Percentiles rank a stretch among this genome's conserved stretches.
Evolutionary conservation across 805 yeast species (phyloP).

Genomic region (Diddensiella transvaalensis): DNA sequence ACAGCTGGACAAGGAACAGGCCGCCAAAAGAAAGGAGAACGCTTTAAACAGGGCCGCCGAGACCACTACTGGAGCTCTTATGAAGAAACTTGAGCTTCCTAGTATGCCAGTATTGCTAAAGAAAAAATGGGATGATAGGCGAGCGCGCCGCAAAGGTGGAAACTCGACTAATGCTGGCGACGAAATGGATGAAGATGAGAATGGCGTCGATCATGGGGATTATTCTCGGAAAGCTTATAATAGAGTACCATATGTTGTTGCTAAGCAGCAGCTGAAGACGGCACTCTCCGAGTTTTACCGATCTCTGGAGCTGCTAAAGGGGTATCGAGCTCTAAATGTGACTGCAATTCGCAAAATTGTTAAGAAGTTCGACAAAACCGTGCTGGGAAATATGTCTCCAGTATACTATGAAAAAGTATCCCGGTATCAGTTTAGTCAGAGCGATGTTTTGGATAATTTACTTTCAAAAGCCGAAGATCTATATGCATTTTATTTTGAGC

Average conservation of each 20-base stretch:
- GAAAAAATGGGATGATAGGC: not conserved
- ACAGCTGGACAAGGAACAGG: constrained; percentile 4
- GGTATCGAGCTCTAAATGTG: constrained; percentile 71
- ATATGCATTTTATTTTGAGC: constrained; percentile 62
- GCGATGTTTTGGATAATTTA: constrained; percentile 65
- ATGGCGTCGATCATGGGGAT: constrained; percentile 45
- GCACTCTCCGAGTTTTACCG: constrained; percentile 74
- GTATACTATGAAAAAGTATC: constrained; percentile 58
- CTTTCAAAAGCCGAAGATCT: constrained; percentile 62
- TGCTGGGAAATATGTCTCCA: constrained; percentile 42
- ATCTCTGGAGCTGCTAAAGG: constrained; percentile 62
- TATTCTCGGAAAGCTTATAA: constrained; percentile 36
- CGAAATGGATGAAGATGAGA: constrained; percentile 20
- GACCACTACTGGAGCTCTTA: constrained; percentile 5
- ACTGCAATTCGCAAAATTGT: constrained; percentile 87
- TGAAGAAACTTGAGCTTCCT: constrained; percentile 21
- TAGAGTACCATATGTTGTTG: constrained; percentile 56
- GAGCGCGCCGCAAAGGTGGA: not conserved
- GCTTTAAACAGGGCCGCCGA: constrained; percentile 13
- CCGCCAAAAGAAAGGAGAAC: constrained; percentile 4
- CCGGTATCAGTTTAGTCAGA: constrained; percentile 52
- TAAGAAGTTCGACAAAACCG: constrained; percentile 84
- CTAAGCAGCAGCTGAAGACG: constrained; percentile 61
- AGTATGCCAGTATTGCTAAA: constrained; percentile 18
- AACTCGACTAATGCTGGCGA: constrained; percentile 4